phyloP scores from a whole-genome alignment of 768 basidiomycete genomes.

The Mycena pura region DNA sequence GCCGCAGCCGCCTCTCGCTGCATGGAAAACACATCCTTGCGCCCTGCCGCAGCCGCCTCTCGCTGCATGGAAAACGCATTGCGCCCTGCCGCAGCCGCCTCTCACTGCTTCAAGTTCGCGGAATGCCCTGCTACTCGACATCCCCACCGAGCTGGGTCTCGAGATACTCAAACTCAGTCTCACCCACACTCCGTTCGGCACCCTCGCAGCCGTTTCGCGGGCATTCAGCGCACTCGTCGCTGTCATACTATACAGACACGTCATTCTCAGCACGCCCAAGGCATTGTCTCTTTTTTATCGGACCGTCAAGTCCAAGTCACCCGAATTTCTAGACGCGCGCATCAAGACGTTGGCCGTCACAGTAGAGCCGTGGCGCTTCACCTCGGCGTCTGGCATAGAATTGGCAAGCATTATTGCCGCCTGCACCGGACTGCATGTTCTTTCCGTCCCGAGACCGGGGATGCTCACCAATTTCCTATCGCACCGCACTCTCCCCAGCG shows the following conservation, averaged over 20 bases:
- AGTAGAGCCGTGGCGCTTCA: constrained; percentile 2
- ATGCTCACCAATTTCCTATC: constrained; percentile 7
- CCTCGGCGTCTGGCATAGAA: constrained; percentile 13
- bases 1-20: no score
- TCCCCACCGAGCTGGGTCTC: constrained; percentile 26
- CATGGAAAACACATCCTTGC: no score
- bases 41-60: no score
- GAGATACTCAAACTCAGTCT: constrained; percentile 27
- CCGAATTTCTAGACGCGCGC: constrained; percentile 5
- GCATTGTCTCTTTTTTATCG: constrained; percentile 24
- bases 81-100: no score
- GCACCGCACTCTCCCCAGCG: constrained; percentile 11
- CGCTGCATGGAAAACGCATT: no score
- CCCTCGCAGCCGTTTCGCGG: constrained; percentile 21
- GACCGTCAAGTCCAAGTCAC: constrained; percentile 8
- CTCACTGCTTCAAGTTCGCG: no score
- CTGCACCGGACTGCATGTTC: constrained; percentile 7
- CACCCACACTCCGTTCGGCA: background rate
- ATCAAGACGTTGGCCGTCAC: constrained; percentile 12
- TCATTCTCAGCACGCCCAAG: constrained; percentile 18
- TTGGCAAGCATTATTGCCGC: constrained; percentile 13
- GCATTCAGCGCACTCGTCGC: constrained; percentile 22
- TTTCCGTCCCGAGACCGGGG: constrained; percentile 18
- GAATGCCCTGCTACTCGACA: constrained; percentile 1
- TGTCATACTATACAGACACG: constrained; percentile 26